phyloP scores from a whole-genome alignment of 768 basidiomycete species.

The Pleurotus salmoneostramineus region DNA sequence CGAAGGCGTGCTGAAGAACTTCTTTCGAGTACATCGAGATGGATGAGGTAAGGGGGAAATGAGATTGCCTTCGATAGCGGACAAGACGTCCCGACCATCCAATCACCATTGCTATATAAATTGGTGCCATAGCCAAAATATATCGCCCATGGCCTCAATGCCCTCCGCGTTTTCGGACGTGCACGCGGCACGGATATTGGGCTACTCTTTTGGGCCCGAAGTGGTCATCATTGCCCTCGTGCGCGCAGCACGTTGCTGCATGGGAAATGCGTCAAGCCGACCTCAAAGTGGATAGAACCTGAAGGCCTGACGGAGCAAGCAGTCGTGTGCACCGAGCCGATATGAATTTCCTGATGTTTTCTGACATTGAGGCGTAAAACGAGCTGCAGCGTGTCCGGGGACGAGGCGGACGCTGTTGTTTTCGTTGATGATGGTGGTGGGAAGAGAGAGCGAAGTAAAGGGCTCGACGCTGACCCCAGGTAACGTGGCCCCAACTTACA shows the following conservation, averaged over 20 bases:
- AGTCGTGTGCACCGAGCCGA: no score
- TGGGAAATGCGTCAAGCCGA: no score
- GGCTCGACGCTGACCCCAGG: constrained; percentile 9
- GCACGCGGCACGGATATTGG: not conserved
- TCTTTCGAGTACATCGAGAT: not conserved
- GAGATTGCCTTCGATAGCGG: not conserved
- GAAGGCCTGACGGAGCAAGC: no score
- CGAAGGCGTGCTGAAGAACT: not conserved
- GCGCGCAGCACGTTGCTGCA: no score
- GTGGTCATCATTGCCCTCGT: no score
- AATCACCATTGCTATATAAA: not conserved
- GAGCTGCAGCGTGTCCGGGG: not conserved
- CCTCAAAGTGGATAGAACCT: no score
- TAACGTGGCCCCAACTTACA: constrained; percentile 23
- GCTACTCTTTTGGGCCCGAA: not conserved
- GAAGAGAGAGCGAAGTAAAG: not conserved
- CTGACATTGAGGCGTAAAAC: not conserved
- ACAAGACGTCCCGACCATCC: not conserved
- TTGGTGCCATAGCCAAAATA: not conserved
- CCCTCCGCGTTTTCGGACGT: no score
- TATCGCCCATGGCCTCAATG: no score
- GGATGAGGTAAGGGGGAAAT: not conserved
- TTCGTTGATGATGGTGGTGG: not conserved
- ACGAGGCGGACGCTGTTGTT: not conserved
- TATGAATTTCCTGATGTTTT: not conserved